phyloP scores from a whole-genome alignment of 805 yeast genomes.

The Candida xiaguanensis region DNA sequence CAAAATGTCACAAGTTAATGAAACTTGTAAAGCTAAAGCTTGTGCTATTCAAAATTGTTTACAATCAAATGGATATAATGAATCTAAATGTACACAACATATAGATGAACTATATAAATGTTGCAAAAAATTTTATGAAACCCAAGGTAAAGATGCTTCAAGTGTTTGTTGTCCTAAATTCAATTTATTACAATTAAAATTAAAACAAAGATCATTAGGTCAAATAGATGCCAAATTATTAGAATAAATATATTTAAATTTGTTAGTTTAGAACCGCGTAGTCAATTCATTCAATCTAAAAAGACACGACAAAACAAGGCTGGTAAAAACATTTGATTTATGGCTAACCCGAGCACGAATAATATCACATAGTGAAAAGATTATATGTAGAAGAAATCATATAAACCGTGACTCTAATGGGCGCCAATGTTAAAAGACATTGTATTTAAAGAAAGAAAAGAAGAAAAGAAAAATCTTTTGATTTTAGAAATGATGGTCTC shows the following conservation, averaged over 20 bases:
- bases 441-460: constrained; percentile 16
- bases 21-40: constrained; percentile 73
- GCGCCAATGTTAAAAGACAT: constrained; percentile 62
- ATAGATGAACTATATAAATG: constrained; percentile 75
- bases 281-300: constrained; percentile 38
- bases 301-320: constrained; percentile 56
- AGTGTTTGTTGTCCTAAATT: constrained; percentile 81
- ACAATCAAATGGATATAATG: constrained; percentile 58
- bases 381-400: constrained; percentile 46
- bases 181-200: constrained; percentile 54
- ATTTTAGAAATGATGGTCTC: background rate
- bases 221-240: constrained; percentile 55
- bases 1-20: constrained; percentile 8
- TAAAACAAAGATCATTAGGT: constrained; percentile 59
- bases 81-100: constrained; percentile 63
- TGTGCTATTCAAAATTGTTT: constrained; percentile 84
- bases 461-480: background rate
- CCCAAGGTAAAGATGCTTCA: constrained; percentile 54
- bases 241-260: constrained; percentile 18
- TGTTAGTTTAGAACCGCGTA: constrained; percentile 80
- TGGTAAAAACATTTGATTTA: constrained; percentile 58
- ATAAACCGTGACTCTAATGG: constrained; percentile 74
- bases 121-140: constrained; percentile 62
- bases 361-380: constrained; percentile 42
- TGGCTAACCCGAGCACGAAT: constrained; percentile 95